Evolutionary conservation across 495 filamentous ascomycete genomes (phyloP), one percentile per base, ranked within the genome.

Genomic region (Jackrogersella minutella): DNA sequence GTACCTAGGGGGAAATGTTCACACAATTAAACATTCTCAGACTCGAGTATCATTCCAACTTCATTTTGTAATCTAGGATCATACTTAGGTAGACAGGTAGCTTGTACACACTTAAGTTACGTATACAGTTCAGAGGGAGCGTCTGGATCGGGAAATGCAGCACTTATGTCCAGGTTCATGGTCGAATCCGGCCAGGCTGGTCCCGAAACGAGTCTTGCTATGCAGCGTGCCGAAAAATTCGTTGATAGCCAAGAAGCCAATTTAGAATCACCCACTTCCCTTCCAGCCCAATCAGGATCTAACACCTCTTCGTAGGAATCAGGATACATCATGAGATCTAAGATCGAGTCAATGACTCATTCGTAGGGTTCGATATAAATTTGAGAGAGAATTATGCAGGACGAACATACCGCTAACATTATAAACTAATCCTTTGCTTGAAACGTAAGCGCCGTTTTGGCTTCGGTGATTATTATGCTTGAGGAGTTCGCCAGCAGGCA

Each of bases 261-360:
- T 2, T 2, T n/a, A 7, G 26, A 14, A 34, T 44, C n/a, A 0
- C 1, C 34, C 39, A 57, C 5, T 9, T 46, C 54, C 6, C 34
- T 57, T 17, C 39, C 54, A 14, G 54, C 54, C 54, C 37, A 57
- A 6, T 22, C 19, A 14, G 14, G 10, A 7, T 5, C 39, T 57
- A 57, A 3, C 8, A 34, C 3, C 30, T 22, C 2, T 14, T 57
- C 28, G 28, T 44, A 57, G 11, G 33, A 57, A 0, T 46, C 22
- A 3, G 59, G 59, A 31, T 62, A 39, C 30, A 14, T n/a, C 40
- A 55, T 62, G 14, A 62, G 40, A 28, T 55, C 59, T 62, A 33
- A 30, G 16, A 31, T 5, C 8, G 6, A 39, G 33, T 62, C 10
- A 62, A 17, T 40, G 13, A 8, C 17, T 26, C 19, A 21, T 30